phyloP scores from a whole-genome alignment of 1,284 basidiomycete species.

The Moniliophthora roreri region DNA sequence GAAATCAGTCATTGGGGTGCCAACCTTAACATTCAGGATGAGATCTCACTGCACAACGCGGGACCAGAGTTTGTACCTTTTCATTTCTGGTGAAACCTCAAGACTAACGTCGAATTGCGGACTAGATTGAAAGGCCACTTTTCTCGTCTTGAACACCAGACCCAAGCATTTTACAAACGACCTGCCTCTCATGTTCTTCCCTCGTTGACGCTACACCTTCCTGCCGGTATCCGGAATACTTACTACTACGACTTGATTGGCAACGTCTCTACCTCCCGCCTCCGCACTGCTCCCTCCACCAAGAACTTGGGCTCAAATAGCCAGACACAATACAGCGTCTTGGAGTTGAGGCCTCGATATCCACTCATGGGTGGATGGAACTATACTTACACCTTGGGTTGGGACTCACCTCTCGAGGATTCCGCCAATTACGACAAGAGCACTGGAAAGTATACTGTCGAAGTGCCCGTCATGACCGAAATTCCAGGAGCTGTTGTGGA shows the following conservation, averaged over 20 bases:
- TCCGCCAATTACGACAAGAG: slow-evolving; percentile 62
- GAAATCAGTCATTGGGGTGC: slow-evolving; percentile 98
- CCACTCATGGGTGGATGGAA: slow-evolving; percentile 98
- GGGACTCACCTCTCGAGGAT: slow-evolving; percentile 83
- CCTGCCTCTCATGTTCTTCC: slow-evolving; percentile 71
- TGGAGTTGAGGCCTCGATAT: slow-evolving; percentile 89
- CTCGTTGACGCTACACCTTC: slow-evolving; percentile 74
- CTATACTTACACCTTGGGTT: slow-evolving; percentile 93
- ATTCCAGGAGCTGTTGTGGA: slow-evolving; percentile 83
- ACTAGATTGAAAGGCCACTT: slow-evolving; percentile 94
- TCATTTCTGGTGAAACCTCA: not conserved
- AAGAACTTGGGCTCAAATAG: slow-evolving; percentile 49
- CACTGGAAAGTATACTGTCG: slow-evolving; percentile 68
- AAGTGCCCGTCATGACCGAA: slow-evolving; percentile 85
- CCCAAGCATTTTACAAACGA: slow-evolving; percentile 66
- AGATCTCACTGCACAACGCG: slow-evolving; percentile 81
- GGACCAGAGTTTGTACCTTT: slow-evolving; percentile 73
- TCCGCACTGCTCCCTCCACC: slow-evolving; percentile 68
- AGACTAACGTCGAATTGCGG: not conserved
- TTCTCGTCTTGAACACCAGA: slow-evolving; percentile 87
- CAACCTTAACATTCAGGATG: slow-evolving; percentile 92
- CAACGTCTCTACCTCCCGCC: slow-evolving; percentile 93
- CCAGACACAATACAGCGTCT: slow-evolving; percentile 51
- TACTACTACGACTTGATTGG: slow-evolving; percentile 94
- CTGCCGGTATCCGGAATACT: slow-evolving; percentile 74